phyloP scores from a whole-genome alignment of 352 stramenopile genomes.

The Aphanomyces stellatus region DNA sequence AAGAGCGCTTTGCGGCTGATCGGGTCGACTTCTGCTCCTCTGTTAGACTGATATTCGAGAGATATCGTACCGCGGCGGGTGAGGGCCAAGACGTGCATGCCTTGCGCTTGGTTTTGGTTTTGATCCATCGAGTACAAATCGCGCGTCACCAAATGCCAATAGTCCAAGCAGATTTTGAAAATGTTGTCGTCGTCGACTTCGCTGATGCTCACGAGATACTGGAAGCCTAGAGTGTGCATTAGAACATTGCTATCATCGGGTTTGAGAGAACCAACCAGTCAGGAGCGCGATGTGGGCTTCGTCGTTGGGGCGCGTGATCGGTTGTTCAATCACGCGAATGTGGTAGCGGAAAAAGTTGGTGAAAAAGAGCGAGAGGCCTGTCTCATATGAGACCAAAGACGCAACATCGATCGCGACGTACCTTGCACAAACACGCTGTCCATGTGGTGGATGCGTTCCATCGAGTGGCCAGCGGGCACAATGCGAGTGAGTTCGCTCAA shows the following conservation, averaged over 20 bases:
- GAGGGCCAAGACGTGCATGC: conserved; percentile 35
- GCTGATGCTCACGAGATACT: conserved; percentile 87
- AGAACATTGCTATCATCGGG: too few species aligned
- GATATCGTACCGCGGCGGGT: conserved; percentile 25
- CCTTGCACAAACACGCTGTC: conserved; percentile 96
- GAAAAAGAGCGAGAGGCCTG: conserved; percentile 94
- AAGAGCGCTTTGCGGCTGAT: conserved; percentile 54
- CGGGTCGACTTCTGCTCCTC: conserved; percentile 2
- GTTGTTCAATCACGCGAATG: conserved; percentile 91
- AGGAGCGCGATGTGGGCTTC: conserved; percentile 87
- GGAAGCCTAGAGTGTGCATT: too few species aligned
- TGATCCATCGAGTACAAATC: conserved; percentile 93
- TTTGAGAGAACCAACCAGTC: too few species aligned
- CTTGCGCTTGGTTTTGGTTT: conserved; percentile 47
- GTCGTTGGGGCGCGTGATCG: conserved; percentile 63
- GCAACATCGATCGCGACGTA: not conserved
- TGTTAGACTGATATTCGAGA: not conserved
- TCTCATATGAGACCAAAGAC: not conserved
- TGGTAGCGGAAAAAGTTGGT: conserved; percentile 93
- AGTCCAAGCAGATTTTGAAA: conserved; percentile 99
- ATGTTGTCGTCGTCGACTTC: conserved; percentile 92
- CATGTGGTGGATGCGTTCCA: conserved; percentile 89
- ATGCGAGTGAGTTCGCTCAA: conserved; percentile 89
- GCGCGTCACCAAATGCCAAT: conserved; percentile 95
- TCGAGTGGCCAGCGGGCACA: conserved; percentile 85